Evolutionary conservation across 495 filamentous ascomycete genomes (phyloP), one percentile per base, ranked within the genome.

Genomic region (Podospora tetraspora): DNA sequence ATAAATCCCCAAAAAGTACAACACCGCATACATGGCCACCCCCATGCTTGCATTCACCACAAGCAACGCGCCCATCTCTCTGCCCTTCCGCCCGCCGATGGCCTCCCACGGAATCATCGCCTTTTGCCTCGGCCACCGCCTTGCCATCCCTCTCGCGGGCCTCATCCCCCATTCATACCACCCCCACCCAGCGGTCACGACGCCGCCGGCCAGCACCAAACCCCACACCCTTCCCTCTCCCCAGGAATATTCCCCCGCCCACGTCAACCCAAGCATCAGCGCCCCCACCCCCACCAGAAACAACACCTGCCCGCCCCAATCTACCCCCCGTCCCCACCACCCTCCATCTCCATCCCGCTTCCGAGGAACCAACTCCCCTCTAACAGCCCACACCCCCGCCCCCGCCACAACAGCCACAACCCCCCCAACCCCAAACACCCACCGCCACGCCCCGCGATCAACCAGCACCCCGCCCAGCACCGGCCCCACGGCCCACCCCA

Each of bases 1-100:
- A 74, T 88, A 90, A 12, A 88, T 74, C 34, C 82, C 81, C 70
- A 88, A 82, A 69, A 87, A 89, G 73, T 90, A 90, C 73, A 88
- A 85, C 29, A 88, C 74, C 25, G 77, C 76, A 69, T 75, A 83
- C 72, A 82, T 81, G 66, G 80, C 81, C 74, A 84, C 81, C 10
- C 86, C 86, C 3, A 81, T 78, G 10, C 80, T 72, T 61, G 87
- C 83, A 74, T 86, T 84, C 70, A 88, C 75, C 34, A 83, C 76
- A n/a, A 83, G 77, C 16, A 89, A 68, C 52, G 87, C 74, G 2
- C 81, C 75, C 13, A 83, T 79, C 70, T 90, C 84, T n/a, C 79
- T 75, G 29, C 82, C 76, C 21, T 63, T 65, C 56, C 32, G 1
- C 11, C 32, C 32, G 4, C 32, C 32, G 1, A 89, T 76, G 52